Base-by-base conservation (phyloP, 2,329 filamentous ascomycete species). In the Sarocladiaceae sp. region DNA sequence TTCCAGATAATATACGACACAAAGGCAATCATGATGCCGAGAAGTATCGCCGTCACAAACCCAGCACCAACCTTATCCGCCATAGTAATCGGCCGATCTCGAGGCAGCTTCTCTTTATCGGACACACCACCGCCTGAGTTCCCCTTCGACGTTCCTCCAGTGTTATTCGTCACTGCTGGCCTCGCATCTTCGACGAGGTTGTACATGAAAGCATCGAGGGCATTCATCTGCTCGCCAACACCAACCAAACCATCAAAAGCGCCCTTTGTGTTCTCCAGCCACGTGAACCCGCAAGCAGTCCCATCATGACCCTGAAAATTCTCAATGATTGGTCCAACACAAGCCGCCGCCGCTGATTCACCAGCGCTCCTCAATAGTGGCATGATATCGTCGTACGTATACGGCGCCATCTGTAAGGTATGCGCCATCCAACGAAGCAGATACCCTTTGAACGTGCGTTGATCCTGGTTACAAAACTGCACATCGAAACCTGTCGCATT, bases 381-480 rank as follows among this genome's bases (percentile, higher is more conserved):
- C 60, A 72, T 71, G 55, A 86, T 77, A 3, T 62, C 67, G 49
- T 73, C 66, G 54, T 67, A 71, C 1, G 76, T 80, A 56, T 74
- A 72, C 1, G 82, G 78, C 2, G 77, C 80, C 60, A 85, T 64
- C 62, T 79, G 75, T 5, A 75, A 68, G 2, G 80, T 77, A n/a
- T 70, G 71, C 1, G 80, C 76, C 63, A 86, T 67, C 81, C 85
- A 91, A 39, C 87, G 83, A 23, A 81, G 69, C 22, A 90, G 72
- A 65, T 89, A 90, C 10, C 84, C 87, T 70, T 91, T 91, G 80
- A 90, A 91, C 46, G 78, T 83, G 60, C 79, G 78, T 70, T 90
- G 86, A 65, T 91, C 87, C 56, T 76, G 76, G 69, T 89, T 80
- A 74, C 88, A 91, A 25, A 71, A 73, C 18, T n/a, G n/a, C n/a